Evolutionary conservation across 2,329 filamentous ascomycete species (phyloP), one percentile per base, ranked within the genome.

Genomic region (Chaetomium olivaceum): DNA sequence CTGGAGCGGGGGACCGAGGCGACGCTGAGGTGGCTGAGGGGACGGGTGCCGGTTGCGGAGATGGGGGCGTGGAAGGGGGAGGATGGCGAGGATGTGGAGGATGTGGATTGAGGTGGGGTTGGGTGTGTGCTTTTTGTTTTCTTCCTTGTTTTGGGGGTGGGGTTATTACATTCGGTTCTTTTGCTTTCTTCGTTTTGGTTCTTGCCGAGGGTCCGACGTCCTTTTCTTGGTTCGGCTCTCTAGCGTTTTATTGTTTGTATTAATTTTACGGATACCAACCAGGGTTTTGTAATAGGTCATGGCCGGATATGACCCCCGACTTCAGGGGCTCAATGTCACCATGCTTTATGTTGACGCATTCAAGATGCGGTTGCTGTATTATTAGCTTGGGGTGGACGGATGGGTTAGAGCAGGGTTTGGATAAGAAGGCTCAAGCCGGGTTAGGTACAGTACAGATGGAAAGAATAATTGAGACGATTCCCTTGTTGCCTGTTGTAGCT

Each of bases 1-100:
- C 79, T 98, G 57, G 91, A 94, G 67, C 91, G 92, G 68, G 94
- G 94, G 0, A 97, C 93, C 0, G 92, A 96, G 72, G 90, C 91
- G 2, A 89, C 92, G 0, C 79, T 97, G 70, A 83, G 88, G 58
- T 97, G 92, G 90, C 77, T 97, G 59, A 85, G 91, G 67, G 90
- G 92, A 31, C 85, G 90, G 63, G 89, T 96, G 43, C 88, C 91
- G 0, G 80, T 83, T 1, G 83, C 81, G 0, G 85, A 87, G 72
- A 85, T 83, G 83, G 81, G 76, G 0, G 78, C 80, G n/a, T 87
- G 85, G 85, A 82, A 78, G 64, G 81, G 78, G 9, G 79, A 79
- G 31, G 78, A 80, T 9, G 80, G 76, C 1, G 78, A 80, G 23
- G 76, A 74, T 11, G 74, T 73, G 7, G 70, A 68, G 5, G 74